Conservation (phyloP, 2,329 filamentous ascomycete genomes). For the Pestalotiopsis sp. region DNA sequence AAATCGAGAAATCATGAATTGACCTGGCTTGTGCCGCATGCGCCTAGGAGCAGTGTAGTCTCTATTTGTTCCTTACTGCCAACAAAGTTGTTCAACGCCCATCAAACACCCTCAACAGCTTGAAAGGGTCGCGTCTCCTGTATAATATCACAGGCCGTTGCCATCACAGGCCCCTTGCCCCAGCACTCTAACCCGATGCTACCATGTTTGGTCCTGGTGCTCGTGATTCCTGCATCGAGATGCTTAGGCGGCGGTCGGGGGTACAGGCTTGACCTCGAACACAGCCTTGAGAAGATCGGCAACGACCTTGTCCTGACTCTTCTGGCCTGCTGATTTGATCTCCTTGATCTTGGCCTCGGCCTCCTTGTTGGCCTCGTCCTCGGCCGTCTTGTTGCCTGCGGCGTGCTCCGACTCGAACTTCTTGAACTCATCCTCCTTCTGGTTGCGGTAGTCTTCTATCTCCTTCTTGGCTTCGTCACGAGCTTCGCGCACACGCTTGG, state of each 20-base stretch:
- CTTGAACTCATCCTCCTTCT: conserved; percentile 95
- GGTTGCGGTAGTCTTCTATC: conserved; percentile 86
- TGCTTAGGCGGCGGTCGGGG: conserved; percentile 31
- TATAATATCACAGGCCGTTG: not conserved
- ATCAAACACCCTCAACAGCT: not conserved
- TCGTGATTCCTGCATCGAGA: not conserved
- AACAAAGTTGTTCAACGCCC: not conserved
- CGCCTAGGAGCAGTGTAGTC: not conserved
- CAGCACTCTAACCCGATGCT: not conserved
- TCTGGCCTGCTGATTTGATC: conserved; percentile 79
- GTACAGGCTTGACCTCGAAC: conserved; percentile 76
- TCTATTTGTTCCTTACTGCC: not conserved
- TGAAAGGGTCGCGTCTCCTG: not conserved
- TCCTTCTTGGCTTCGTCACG: conserved; percentile 97
- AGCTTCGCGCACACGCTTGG: conserved; percentile 95
- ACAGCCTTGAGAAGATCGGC: conserved; percentile 85
- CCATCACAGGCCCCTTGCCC: not conserved
- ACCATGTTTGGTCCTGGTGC: not conserved
- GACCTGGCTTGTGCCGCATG: not conserved
- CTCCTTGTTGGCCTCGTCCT: conserved; percentile 78
- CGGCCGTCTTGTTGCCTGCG: conserved; percentile 81
- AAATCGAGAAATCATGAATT: not conserved
- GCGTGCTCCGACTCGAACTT: conserved; percentile 91
- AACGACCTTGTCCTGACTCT: conserved; percentile 78
- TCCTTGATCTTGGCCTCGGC: conserved; percentile 80